Evolutionary conservation across 164 flowering plant species (phyloP), one percentile per base, ranked within the genome.

Genomic region (Kingdonia uniflora): DNA sequence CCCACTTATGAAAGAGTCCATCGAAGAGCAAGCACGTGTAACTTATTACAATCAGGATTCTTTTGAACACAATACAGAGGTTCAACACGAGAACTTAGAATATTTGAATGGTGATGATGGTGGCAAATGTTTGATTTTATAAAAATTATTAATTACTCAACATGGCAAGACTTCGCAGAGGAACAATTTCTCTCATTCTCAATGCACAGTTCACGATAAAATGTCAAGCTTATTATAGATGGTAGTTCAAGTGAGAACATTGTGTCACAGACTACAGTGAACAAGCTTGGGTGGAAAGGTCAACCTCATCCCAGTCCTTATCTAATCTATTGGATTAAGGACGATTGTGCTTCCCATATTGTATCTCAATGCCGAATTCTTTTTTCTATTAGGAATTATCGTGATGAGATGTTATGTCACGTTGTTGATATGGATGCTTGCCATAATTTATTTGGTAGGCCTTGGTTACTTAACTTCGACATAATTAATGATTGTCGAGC

Each of bases 361-460:
- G 17, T 14, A 14, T 14, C 35, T 29, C 35, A 29, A 29, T 29
- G 35, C 8, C 35, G 8, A 29, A 29, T 29, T 29, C 35, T 8
- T 29, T 29, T 29, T 29, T 29, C 35, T 8, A 29, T 29, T 4
- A 8, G 35, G 35, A 29, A 8, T 29, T 29, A 41, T 16, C 15
- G 11, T 4, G 44, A 41, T 41, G n/a, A 14, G n/a, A 16, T 41
- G n/a, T 16, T 29, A 41, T 41, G 44, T 41, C 7, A 41, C 17
- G 44, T 41, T 14, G 44, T 41, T 41, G 44, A 41, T 16, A 41
- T 41, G 44, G 44, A 41, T 41, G 44, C 44, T 16, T 41, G 44
- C n/a, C 16, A 41, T 41, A 5, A 3, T 29, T 29, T 29, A 29
- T 29, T 29, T 29, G 35, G 35, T 3, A 29, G 35, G 35, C 35